Percentiles rank a stretch among this genome's conserved stretches.
Evolutionary conservation across 2,329 filamentous ascomycete species (phyloP).

Genomic region (Alternaria brassicae): DNA sequence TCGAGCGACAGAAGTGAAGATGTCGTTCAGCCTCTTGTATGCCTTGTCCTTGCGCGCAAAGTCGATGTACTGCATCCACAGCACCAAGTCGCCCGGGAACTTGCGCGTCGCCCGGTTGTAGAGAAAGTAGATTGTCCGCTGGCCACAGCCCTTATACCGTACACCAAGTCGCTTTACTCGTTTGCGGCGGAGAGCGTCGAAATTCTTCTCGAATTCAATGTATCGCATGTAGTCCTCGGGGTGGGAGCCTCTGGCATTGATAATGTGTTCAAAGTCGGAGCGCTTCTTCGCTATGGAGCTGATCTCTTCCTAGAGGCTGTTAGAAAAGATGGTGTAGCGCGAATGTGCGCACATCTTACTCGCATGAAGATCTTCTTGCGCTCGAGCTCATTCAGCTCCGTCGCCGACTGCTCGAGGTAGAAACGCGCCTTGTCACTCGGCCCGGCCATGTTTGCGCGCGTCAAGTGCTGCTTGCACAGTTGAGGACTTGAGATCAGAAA

Average conservation of each 20-base stretch:
- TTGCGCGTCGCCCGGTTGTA: conserved; percentile 85
- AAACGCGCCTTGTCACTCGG: conserved; percentile 94
- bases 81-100: conserved; percentile 78
- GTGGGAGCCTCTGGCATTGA: conserved; percentile 77
- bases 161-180: conserved; percentile 82
- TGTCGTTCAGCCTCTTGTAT: conserved; percentile 65
- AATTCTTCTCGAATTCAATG: conserved; percentile 72
- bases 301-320: conserved; percentile 75
- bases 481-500: conserved; percentile 26
- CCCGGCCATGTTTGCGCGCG: conserved; percentile 69
- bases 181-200: conserved; percentile 79
- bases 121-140: conserved; percentile 85
- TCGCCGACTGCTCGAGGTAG: conserved; percentile 89
- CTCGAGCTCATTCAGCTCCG: conserved; percentile 90
- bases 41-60: conserved; percentile 74
- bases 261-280: conserved; percentile 89
- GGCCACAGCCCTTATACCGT: conserved; percentile 72
- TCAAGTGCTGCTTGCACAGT: conserved; percentile 18
- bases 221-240: conserved; percentile 85
- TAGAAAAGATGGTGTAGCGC: conserved; percentile 9
- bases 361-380: conserved; percentile 88
- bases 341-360: conserved; percentile 54
- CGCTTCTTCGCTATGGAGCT: conserved; percentile 85
- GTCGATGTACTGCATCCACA: conserved; percentile 91
- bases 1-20: conserved; percentile 73